A percentile compares a stretch with the other conserved stretches of the same genome.
phyloP scores from a whole-genome alignment of 23 red algal species.

The Gracilaria domingensis region DNA sequence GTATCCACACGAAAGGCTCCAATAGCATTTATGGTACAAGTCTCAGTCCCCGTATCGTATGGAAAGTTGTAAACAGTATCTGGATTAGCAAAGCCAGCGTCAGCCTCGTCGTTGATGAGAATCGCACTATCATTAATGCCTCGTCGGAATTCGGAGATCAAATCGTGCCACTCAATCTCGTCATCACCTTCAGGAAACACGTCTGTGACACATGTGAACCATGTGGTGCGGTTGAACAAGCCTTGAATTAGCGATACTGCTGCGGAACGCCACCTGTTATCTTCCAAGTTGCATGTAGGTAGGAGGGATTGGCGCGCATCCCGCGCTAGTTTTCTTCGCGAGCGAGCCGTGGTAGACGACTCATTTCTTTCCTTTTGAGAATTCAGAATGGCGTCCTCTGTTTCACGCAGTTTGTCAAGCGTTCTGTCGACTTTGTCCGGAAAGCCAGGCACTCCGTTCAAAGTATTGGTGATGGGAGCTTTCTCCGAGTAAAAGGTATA shows the following conservation, averaged over 20 bases:
- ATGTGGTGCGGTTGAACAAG: background rate
- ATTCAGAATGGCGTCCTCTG: background rate
- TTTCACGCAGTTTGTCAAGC: background rate
- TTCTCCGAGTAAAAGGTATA: background rate
- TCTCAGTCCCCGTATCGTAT: background rate
- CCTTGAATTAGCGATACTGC: background rate
- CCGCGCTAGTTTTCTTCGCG: background rate
- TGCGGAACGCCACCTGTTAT: background rate
- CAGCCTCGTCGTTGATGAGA: background rate
- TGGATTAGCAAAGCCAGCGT: background rate
- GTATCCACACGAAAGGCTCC: background rate
- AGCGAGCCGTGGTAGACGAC: background rate
- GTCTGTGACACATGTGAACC: background rate
- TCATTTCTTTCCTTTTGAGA: background rate
- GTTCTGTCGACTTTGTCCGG: background rate
- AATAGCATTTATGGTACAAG: constrained; percentile 7
- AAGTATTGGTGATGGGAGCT: background rate
- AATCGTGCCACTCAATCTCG: background rate
- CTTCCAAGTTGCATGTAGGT: constrained; percentile 13
- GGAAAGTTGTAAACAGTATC: constrained; percentile 23
- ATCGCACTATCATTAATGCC: background rate
- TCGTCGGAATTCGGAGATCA: background rate
- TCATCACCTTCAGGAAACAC: background rate
- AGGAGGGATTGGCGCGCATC: background rate
- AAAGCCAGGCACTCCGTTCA: background rate